These are phyloP conservation scores for Didymella keratinophila DNA, from an alignment of 2,329 filamentous ascomycete genomes.

Conservation along the genomic window DNA sequence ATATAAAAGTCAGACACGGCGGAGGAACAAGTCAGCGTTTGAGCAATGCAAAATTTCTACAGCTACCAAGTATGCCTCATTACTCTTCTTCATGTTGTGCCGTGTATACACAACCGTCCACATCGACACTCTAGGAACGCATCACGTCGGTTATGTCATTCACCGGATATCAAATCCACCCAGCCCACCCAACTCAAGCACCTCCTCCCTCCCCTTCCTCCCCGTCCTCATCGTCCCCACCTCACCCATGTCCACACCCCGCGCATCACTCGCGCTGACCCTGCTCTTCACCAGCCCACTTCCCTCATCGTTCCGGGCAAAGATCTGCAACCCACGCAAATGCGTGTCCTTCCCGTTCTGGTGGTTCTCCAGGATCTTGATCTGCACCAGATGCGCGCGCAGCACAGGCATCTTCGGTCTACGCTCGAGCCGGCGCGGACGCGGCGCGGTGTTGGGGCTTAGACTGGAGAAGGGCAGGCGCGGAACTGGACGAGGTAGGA, in stretches of 20 bases:
- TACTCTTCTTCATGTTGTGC: background rate
- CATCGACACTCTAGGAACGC: too few species aligned
- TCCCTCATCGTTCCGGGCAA: constrained; percentile 57
- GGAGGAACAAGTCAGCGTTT: background rate
- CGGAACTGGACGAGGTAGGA: constrained; percentile 22
- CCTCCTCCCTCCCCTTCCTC: constrained; percentile 21
- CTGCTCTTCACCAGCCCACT: constrained; percentile 18
- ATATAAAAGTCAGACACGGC: constrained; percentile 1
- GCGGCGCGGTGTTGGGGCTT: constrained; percentile 20
- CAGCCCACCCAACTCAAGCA: constrained; percentile 22
- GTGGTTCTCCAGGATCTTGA: constrained; percentile 93
- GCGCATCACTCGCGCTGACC: constrained; percentile 13
- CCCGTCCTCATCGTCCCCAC: constrained; percentile 23
- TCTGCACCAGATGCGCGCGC: constrained; percentile 87
- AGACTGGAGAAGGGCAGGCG: constrained; percentile 33
- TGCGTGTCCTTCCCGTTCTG: constrained; percentile 99
- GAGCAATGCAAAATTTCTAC: constrained; percentile 1
- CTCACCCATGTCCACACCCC: constrained; percentile 11
- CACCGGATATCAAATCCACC: constrained; percentile 12
- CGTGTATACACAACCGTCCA: too few species aligned
- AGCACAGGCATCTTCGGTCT: constrained; percentile 74
- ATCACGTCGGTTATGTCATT: background rate
- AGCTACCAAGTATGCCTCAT: background rate
- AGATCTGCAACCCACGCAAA: constrained; percentile 90
- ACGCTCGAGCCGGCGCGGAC: constrained; percentile 50